Percentiles rank a stretch among this genome's conserved stretches.
Conservation (phyloP, 176 grass and related monocot genomes). For the Zoysia pacifica region DNA sequence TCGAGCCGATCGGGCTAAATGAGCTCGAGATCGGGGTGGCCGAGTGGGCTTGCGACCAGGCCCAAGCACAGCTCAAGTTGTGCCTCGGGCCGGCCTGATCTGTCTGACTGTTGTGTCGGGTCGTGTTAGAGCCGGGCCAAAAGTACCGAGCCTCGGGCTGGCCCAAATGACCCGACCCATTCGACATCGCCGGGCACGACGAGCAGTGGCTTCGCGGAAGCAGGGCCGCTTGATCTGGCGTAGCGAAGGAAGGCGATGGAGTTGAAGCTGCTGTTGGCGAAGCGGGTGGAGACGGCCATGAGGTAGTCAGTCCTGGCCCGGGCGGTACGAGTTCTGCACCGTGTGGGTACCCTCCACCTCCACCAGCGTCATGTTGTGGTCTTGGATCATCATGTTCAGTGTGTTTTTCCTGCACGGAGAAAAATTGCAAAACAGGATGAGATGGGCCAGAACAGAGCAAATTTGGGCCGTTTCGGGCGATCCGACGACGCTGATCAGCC, state of each 20-base stretch:
- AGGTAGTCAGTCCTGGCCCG: constrained; percentile 42
- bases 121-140: no score
- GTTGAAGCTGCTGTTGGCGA: constrained; percentile 45
- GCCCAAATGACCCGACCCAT: no score
- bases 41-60: no score
- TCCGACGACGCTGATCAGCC: not conserved
- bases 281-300: constrained; percentile 65
- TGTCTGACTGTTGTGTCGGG: no score
- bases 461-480: not conserved
- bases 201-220: not conserved
- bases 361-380: constrained; percentile 66
- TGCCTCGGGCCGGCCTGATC: no score
- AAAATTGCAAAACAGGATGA: not conserved
- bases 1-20: no score
- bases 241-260: constrained; percentile 61
- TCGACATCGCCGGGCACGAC: constrained; percentile 29
- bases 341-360: constrained; percentile 93
- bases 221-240: constrained; percentile 30
- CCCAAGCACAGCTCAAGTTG: no score
- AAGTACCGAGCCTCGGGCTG: no score
- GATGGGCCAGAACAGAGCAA: not conserved
- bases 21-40: no score
- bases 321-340: constrained; percentile 69
- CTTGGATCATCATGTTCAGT: constrained; percentile 61
- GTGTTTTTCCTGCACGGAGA: constrained; percentile 59